Evolutionary conservation across 192 early-diverging fungal species (phyloP).

Genomic region (Chytriomyces confervae): DNA sequence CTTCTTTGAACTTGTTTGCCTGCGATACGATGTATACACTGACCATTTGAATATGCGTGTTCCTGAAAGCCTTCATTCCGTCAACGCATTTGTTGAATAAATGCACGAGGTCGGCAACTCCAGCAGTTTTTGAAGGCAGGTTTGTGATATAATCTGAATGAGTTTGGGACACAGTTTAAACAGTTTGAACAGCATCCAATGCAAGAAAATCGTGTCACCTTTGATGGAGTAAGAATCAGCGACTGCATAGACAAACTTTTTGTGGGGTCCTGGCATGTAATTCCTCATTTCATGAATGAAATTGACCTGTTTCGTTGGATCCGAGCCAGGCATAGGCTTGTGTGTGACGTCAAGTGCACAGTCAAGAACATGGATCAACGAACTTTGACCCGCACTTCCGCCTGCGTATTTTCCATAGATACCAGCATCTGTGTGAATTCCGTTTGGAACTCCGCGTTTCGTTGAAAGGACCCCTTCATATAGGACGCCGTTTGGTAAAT

Average conservation of each 20-base stretch:
- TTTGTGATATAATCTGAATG: slow-evolving; percentile 28
- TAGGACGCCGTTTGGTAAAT: slow-evolving; percentile 84
- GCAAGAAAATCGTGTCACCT: slow-evolving; percentile 29
- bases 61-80: slow-evolving; percentile 85
- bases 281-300: slow-evolving; percentile 90
- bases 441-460: slow-evolving; percentile 30
- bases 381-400: slow-evolving; percentile 92
- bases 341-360: slow-evolving; percentile 88
- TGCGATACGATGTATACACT: slow-evolving; percentile 89
- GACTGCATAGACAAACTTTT: slow-evolving; percentile 75
- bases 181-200: background rate
- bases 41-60: slow-evolving; percentile 91
- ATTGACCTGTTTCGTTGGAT: slow-evolving; percentile 62
- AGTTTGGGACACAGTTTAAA: background rate
- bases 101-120: slow-evolving; percentile 53
- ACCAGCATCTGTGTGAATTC: slow-evolving; percentile 31
- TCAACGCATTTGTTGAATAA: slow-evolving; percentile 83
- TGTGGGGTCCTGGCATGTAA: slow-evolving; percentile 89
- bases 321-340: slow-evolving; percentile 21
- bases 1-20: slow-evolving; percentile 70
- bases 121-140: slow-evolving; percentile 28
- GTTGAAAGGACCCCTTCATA: slow-evolving; percentile 79
- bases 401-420: slow-evolving; percentile 72
- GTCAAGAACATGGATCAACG: slow-evolving; percentile 91
- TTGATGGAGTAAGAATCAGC: slow-evolving; percentile 47